Percentiles rank a stretch among this genome's conserved stretches.
Conservation (phyloP, 768 basidiomycete genomes). For the Sporobolomyces roseus region DNA sequence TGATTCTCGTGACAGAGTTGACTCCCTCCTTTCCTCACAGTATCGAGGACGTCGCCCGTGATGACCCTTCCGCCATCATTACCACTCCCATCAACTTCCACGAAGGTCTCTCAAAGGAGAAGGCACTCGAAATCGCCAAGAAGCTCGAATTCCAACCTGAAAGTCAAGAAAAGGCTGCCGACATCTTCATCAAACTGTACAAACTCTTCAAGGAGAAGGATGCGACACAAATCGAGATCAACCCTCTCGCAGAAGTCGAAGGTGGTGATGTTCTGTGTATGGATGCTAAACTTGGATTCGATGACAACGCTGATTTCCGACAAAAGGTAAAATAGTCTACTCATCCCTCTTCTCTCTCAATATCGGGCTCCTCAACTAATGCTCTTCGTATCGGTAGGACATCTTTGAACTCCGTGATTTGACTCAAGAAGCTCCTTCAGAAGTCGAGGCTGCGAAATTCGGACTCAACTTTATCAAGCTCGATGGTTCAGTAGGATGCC, state of each 20-base stretch:
- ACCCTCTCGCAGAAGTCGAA: slow-evolving; percentile 86
- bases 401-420: slow-evolving; percentile 83
- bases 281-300: slow-evolving; percentile 99
- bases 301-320: slow-evolving; percentile 98
- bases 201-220: slow-evolving; percentile 98
- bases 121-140: slow-evolving; percentile 72
- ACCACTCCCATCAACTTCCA: slow-evolving; percentile 85
- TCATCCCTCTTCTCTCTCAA: neutral
- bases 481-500: slow-evolving; percentile 91
- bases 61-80: slow-evolving; percentile 89
- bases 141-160: slow-evolving; percentile 82
- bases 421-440: slow-evolving; percentile 92
- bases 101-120: slow-evolving; percentile 65
- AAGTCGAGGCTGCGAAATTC: slow-evolving; percentile 95
- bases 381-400: slow-evolving; percentile 53
- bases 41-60: slow-evolving; percentile 97
- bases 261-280: slow-evolving; percentile 95
- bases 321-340: slow-evolving; percentile 53
- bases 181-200: slow-evolving; percentile 90
- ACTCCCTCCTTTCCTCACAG: no score
- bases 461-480: slow-evolving; percentile 98
- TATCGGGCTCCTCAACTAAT: neutral
- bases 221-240: slow-evolving; percentile 98
- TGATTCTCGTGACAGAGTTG: no score
- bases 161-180: slow-evolving; percentile 74